Evolutionary conservation across 306 rosid species (phyloP), one percentile per base, ranked within the genome.

Genomic region (Vachellia pachyceras): DNA sequence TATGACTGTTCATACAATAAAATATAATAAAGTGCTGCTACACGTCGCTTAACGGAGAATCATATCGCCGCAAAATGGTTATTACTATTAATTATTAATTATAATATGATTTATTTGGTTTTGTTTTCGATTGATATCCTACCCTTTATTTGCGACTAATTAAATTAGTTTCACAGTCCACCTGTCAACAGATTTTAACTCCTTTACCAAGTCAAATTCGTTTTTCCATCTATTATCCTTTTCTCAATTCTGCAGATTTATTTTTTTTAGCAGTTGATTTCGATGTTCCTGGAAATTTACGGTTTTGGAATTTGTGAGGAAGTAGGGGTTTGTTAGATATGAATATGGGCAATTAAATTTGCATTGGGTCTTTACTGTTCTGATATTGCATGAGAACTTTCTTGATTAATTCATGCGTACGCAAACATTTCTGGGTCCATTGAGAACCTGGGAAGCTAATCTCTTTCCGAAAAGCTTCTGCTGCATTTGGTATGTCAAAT

Each of bases 171-270:
- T 72, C 76, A 47, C 54, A 23, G 45, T 79, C 83, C 82, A 72
- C 82, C 72, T 86, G 81, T 80, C 83, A 80, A 78, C 17, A 18
- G 13, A 70, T 49, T 61, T 45, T 70, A 33, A 64, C 69, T 35
- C 15, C 35, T 84, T 88, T 89, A 87, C 92, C 69, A 50, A 73
- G 90, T 89, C 91, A 90, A 87, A 80, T 77, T 64, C 69, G 35
- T 78, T 41, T 87, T 85, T 80, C 68, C 66, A 18, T 61, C 33
- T 61, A 29, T 61, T 61, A 29, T 25, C 39, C 40, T 29, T 61
- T 29, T 61, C 3, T 23, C 69, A 70, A 42, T 76, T 46, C 66
- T 46, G 54, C 69, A 52, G 10, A 72, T n/a, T n/a, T n/a, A n/a
- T n/a, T n/a, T n/a, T n/a, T n/a, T n/a, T n/a, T n/a, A n/a, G n/a